A percentile compares a stretch with the other conserved stretches of the same genome.
These are phyloP conservation scores for Xylaria palmicola DNA, from an alignment of 495 filamentous ascomycete species.

Conservation along the genomic window DNA sequence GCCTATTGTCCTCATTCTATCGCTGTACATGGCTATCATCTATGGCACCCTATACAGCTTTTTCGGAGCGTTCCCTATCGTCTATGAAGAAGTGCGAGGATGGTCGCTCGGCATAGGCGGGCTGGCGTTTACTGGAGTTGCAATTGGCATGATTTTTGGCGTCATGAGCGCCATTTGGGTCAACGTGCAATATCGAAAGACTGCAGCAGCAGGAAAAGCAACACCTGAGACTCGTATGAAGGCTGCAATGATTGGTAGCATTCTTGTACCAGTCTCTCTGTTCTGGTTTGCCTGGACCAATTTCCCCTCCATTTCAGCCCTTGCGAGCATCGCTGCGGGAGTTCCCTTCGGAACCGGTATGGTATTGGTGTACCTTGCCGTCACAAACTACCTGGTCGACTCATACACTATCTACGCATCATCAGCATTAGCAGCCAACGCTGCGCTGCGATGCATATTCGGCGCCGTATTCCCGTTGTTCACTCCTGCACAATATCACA, in stretches of 20 bases:
- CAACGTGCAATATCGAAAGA: slow-evolving; percentile 58
- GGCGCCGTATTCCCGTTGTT: neutral
- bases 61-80: slow-evolving; percentile 84
- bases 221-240: slow-evolving; percentile 80
- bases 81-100: slow-evolving; percentile 69
- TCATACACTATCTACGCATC: slow-evolving; percentile 80
- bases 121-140: slow-evolving; percentile 74
- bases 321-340: slow-evolving; percentile 48
- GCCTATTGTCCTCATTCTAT: slow-evolving; percentile 78
- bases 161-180: slow-evolving; percentile 66
- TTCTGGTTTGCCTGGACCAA: slow-evolving; percentile 67
- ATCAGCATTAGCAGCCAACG: slow-evolving; percentile 75
- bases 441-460: slow-evolving; percentile 53
- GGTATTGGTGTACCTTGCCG: slow-evolving; percentile 64
- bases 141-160: slow-evolving; percentile 71
- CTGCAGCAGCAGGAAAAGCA: slow-evolving; percentile 55
- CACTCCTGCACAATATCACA: neutral
- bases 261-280: slow-evolving; percentile 52
- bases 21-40: slow-evolving; percentile 73
- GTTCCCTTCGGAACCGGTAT: slow-evolving; percentile 49
- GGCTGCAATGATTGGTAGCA: slow-evolving; percentile 63
- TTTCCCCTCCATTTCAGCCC: slow-evolving; percentile 49
- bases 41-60: slow-evolving; percentile 87
- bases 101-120: slow-evolving; percentile 73
- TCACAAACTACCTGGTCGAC: slow-evolving; percentile 82